Percentiles rank a stretch among this genome's conserved stretches.
Conservation (phyloP, 768 basidiomycete genomes). For the Trametes punicea region DNA sequence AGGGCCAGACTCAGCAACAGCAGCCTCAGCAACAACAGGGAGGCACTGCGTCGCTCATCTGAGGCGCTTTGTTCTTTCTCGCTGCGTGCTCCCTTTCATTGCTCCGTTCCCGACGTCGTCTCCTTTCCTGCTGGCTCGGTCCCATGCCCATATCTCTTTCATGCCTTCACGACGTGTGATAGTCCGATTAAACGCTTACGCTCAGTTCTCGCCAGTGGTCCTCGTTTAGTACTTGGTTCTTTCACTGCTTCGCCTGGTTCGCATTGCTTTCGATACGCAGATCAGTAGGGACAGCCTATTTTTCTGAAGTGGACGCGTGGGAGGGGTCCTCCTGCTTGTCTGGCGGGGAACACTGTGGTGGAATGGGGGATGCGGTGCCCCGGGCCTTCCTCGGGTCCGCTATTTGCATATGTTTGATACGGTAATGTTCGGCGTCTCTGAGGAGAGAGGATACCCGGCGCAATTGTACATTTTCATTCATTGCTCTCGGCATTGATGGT, state of each 20-base stretch:
- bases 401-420: neutral
- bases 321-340: neutral
- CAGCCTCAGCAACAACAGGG: conserved; percentile 40
- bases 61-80: conserved; percentile 14
- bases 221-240: neutral
- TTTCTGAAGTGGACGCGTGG: neutral
- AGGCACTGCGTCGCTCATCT: conserved; percentile 49
- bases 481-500: neutral
- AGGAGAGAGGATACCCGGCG: conserved; percentile 20
- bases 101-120: neutral
- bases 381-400: neutral
- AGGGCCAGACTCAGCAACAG: conserved; percentile 33
- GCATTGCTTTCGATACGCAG: conserved; percentile 8
- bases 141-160: neutral
- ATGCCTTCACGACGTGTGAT: neutral
- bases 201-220: neutral
- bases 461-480: conserved; percentile 15
- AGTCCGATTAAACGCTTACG: neutral
- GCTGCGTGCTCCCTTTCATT: too few relatives aligned
- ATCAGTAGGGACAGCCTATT: conserved; percentile 9
- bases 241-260: neutral
- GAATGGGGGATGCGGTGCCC: neutral
- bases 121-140: neutral
- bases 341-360: neutral
- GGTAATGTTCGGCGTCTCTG: neutral